Conservation (phyloP, 2,329 filamentous ascomycete species). For the Fusarium sp. region DNA sequence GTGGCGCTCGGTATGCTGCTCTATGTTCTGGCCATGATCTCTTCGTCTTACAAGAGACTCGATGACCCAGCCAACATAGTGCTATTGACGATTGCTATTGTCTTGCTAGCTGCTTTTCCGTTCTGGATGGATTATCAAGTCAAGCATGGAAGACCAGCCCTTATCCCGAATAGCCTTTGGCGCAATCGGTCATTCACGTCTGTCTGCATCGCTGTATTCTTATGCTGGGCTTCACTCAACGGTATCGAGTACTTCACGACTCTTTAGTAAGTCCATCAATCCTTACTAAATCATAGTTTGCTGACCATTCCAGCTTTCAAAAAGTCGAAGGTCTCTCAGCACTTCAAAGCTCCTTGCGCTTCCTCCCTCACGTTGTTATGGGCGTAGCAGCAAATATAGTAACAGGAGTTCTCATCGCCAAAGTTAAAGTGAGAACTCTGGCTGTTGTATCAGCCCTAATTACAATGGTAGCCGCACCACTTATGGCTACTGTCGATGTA, state of each 20-base stretch:
- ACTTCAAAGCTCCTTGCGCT: conserved; percentile 59
- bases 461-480: conserved; percentile 58
- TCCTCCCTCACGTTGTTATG: conserved; percentile 59
- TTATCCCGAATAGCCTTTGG: conserved; percentile 72
- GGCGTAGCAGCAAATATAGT: conserved; percentile 56
- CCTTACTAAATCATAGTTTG: fast-evolving
- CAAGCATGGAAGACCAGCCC: conserved; percentile 58
- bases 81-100: conserved; percentile 56
- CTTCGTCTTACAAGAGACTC: conserved; percentile 54
- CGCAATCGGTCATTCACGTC: conserved; percentile 64
- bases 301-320: conserved; percentile 55
- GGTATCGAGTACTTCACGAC: conserved; percentile 60
- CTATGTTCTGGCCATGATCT: conserved; percentile 62
- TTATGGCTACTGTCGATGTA: conserved; percentile 65
- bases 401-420: conserved; percentile 56
- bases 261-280: conserved; percentile 54
- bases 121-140: conserved; percentile 66
- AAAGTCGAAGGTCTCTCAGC: conserved; percentile 58
- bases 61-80: conserved; percentile 55
- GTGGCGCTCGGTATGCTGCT: conserved; percentile 60
- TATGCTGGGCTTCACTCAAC: conserved; percentile 60
- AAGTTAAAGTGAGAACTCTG: conserved; percentile 53
- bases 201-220: conserved; percentile 62
- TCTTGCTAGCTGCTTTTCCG: conserved; percentile 61
- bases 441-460: conserved; percentile 56